A percentile compares a stretch with the other conserved stretches of the same genome.
Conservation (phyloP, 2,329 filamentous ascomycete species). For the Lasiodiplodia theobromae region DNA sequence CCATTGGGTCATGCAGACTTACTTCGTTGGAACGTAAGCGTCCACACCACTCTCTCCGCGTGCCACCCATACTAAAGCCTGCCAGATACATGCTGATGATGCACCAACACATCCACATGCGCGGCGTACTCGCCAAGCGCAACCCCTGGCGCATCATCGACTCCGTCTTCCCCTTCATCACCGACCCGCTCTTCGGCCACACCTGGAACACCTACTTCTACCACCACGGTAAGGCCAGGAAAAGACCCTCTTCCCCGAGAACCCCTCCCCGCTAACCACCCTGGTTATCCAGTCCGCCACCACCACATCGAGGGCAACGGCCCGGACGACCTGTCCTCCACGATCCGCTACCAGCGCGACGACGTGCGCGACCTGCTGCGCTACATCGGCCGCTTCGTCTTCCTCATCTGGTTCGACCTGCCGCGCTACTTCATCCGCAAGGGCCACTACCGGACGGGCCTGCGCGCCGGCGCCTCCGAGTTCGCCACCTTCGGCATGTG, state of each 20-base stretch:
- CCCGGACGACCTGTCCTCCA: slow-evolving; percentile 76
- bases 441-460: slow-evolving; percentile 61
- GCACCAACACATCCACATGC: slow-evolving; percentile 84
- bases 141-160: slow-evolving; percentile 63
- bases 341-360: slow-evolving; percentile 78
- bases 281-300: not conserved
- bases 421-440: slow-evolving; percentile 75
- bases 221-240: slow-evolving; percentile 78
- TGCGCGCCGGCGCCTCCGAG: slow-evolving; percentile 69
- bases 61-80: not conserved
- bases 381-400: slow-evolving; percentile 76
- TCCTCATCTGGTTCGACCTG: slow-evolving; percentile 77
- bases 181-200: slow-evolving; percentile 80
- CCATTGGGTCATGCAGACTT: slow-evolving; percentile 71
- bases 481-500: slow-evolving; percentile 52
- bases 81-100: slow-evolving; percentile 76
- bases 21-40: slow-evolving; percentile 66
- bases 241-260: slow-evolving; percentile 50
- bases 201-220: slow-evolving; percentile 88
- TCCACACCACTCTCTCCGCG: not conserved
- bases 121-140: slow-evolving; percentile 68
- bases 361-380: slow-evolving; percentile 69
- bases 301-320: slow-evolving; percentile 85
- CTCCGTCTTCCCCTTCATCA: slow-evolving; percentile 72
- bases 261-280: not conserved